Percentiles rank a stretch among this genome's conserved stretches.
Conservation (phyloP, 176 grass and related monocot species). For the Saccharum officinarum region DNA sequence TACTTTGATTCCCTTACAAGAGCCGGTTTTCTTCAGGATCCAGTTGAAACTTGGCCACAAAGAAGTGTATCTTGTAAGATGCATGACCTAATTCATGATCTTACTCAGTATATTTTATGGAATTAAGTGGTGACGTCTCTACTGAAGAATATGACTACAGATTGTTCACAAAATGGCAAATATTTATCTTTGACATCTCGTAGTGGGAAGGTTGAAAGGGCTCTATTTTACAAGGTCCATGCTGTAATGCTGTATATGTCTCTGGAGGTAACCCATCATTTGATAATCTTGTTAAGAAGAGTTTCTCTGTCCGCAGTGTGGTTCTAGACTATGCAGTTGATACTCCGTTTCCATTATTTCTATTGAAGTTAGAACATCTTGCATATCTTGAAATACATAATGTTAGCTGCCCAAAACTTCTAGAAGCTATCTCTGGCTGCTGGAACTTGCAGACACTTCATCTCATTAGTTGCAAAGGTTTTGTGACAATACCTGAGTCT, state of each 20-base stretch:
- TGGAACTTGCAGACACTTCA: conserved; percentile 30
- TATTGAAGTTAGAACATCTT: neutral
- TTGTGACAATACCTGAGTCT: neutral
- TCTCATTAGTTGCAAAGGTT: neutral
- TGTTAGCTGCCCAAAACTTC: neutral
- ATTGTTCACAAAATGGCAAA: neutral
- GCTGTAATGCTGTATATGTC: neutral
- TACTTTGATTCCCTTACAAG: neutral
- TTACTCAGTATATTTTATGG: neutral
- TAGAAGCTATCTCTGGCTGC: neutral
- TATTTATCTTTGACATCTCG: conserved; percentile 16
- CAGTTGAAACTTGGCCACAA: neutral
- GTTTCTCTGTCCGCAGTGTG: neutral
- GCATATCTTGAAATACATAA: conserved; percentile 11
- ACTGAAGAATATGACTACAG: neutral
- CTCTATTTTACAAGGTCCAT: neutral
- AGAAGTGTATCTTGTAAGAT: neutral
- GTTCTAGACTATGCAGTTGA: neutral
- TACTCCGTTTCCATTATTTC: neutral
- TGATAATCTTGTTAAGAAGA: neutral
- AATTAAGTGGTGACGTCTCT: neutral
- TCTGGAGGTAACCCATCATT: neutral
- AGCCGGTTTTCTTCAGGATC: neutral
- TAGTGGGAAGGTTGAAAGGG: neutral
- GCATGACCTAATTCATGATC: neutral